These are phyloP conservation scores for Cynanchum wilfordii DNA, from an alignment of 257 asterid species.

Conservation along the genomic window DNA sequence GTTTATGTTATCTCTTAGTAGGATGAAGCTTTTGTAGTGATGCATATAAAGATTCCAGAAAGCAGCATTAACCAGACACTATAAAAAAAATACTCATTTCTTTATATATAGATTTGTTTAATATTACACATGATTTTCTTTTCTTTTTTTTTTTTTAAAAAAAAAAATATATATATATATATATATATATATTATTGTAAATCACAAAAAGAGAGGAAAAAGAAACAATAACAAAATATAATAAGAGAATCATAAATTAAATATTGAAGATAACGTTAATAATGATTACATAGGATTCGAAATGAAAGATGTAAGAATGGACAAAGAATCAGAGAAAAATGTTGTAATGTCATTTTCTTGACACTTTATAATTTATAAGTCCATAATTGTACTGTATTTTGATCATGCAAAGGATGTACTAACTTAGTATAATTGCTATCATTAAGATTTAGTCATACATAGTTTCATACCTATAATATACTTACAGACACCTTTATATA, in stretches of 20 bases:
- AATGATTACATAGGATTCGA: not conserved
- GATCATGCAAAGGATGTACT: not conserved
- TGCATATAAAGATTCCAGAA: no score
- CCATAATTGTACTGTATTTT: not conserved
- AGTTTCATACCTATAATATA: not conserved
- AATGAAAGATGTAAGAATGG: not conserved
- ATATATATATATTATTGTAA: no score
- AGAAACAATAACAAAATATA: no score
- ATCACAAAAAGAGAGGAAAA: no score
- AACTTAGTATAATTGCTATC: not conserved
- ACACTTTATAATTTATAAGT: not conserved
- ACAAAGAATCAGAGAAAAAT: not conserved
- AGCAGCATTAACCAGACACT: no score
- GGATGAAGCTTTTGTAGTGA: no score
- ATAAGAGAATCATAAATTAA: not conserved
- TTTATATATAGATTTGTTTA: no score
- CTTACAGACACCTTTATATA: not conserved
- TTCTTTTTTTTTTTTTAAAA: no score
- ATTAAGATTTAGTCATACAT: not conserved
- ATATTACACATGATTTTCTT: no score
- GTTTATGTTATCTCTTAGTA: no score
- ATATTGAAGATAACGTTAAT: not conserved
- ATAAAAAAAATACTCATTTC: no score
- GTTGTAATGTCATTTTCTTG: slow-evolving; percentile 8
- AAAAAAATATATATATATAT: no score